phyloP scores from a whole-genome alignment of 805 yeast genomes.

The Pichia cephalocereana region DNA sequence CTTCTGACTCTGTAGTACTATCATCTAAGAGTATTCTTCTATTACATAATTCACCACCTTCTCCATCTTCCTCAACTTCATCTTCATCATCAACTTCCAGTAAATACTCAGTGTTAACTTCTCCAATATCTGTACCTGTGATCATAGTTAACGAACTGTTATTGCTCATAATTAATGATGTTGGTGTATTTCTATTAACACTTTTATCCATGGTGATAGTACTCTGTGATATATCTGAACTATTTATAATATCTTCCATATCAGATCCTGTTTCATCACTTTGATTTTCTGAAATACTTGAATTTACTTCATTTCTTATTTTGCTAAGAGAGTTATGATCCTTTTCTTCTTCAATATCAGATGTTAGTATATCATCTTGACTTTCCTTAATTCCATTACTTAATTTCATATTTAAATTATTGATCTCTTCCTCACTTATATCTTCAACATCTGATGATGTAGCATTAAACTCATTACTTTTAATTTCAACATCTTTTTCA shows the following conservation, averaged over 20 bases:
- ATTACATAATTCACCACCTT: neutral
- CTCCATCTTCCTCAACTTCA: neutral
- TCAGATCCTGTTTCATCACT: slow-evolving; percentile 10
- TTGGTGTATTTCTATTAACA: neutral
- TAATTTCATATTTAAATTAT: slow-evolving; percentile 2
- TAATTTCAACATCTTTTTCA: neutral
- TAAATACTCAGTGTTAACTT: slow-evolving; percentile 9
- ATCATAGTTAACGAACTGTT: neutral
- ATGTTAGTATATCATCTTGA: neutral
- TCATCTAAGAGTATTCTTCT: neutral
- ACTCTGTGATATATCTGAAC: slow-evolving; percentile 10
- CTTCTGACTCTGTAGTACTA: neutral
- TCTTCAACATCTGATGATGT: slow-evolving; percentile 8
- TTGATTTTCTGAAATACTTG: neutral
- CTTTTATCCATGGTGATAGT: slow-evolving; percentile 4
- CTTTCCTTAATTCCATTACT: neutral
- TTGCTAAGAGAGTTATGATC: neutral
- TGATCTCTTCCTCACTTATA: slow-evolving; percentile 9
- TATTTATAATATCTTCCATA: slow-evolving; percentile 21
- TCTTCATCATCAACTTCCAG: neutral
- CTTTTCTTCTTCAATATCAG: neutral
- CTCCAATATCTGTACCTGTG: slow-evolving; percentile 6
- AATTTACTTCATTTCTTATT: neutral
- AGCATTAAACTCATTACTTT: slow-evolving; percentile 1
- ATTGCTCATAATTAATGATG: neutral